Evolutionary conservation across 352 stramenopile species (phyloP), one percentile per base, ranked within the genome.

Genomic region (Globisporangium cederbergense): DNA sequence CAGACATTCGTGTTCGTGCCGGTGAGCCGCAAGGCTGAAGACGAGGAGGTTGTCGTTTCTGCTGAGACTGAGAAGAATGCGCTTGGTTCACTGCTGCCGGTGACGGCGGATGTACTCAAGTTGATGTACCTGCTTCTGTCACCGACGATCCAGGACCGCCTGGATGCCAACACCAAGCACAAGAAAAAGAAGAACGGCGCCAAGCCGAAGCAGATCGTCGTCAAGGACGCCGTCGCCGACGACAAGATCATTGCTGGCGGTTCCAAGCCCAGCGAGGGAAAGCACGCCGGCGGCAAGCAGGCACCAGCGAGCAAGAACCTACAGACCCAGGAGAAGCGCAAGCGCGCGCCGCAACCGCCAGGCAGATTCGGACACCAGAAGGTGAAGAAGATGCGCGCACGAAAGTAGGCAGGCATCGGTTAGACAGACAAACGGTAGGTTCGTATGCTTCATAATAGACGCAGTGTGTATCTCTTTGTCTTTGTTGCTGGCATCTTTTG

Each of bases 1-100:
- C 89, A 93, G 75, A 93, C 94, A 8, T 99, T 97, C 64, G 79
- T 98, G 20, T 99, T 99, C 49, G 67, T 87, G 22, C 76, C 74
- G 2, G 66, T 68, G 49, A 70, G 62, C 20, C 54, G 59, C 4
- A 66, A 72, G 18, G 47, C 22, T 6, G 47, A 63, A 40, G 30
- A 53, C 45, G 62, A 62, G 46, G 34, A 53, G 42, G 60, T 69
- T 65, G 66, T 36, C 49, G 55, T 62, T 28, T 1, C 25, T 11
- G 36, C 25, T 2, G 40, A 3, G 9, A 7, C 22, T 38, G 57
- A 66, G 28, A 60, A 66, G 28, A 60, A 55, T 7, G 64, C 49
- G 4, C 62, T 60, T n/a, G 46, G 50, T 25, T 13, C 47, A 14
- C 45, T 89, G 13, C 58, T 76, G 59, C 68, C 72, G 0, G 71